Evolutionary conservation across 1,284 basidiomycete genomes (phyloP), one percentile per base, ranked within the genome.

Genomic region (Rhodotorula mucilaginosa): DNA sequence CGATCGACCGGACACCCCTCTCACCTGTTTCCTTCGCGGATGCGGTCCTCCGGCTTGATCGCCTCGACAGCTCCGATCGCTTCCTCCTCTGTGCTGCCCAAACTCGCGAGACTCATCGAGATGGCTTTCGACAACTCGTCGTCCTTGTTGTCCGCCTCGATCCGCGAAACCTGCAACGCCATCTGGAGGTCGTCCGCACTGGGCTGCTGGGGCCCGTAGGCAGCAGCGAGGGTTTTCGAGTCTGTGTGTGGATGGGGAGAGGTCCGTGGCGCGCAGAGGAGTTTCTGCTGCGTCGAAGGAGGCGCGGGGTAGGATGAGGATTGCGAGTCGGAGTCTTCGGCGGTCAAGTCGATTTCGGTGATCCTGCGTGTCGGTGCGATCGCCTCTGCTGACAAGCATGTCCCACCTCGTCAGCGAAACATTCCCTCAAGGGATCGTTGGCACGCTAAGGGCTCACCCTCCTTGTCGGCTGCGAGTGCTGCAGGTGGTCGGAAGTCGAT

Each of bases 11-110:
- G 8, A 18, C 21, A 34, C 49, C 58, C 48, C 13, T 57, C 69
- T 44, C 47, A 34, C 51, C 26, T 54, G 58, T 67, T 48, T 8
- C 63, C 56, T 29, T 65, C 58, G 18, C 72, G 54, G 15, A 73
- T 29, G 12, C 72, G 49, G 1, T 69, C 68, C 23, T 70, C 54
- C 7, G 68, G 68, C 44, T 64, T 49, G 56, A 73, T 73, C 16
- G 16, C 21, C 3, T 64, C 68, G 13, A 67, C 18, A 15, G 57
- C n/a, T 4, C 52, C 34, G 58, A 57, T n/a, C 12, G 54, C 23
- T 46, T 46, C 62, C 51, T 64, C 49, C 16, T 74, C 66, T 4
- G 49, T 54, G 26, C 57, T 68, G 2, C 61, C 63, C 15, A 70
- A 19, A 52, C 46, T 46, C 26, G 51, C 68, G 66, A 74, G 65